phyloP scores from a whole-genome alignment of 495 filamentous ascomycete genomes.

The Penicillium fimorum region DNA sequence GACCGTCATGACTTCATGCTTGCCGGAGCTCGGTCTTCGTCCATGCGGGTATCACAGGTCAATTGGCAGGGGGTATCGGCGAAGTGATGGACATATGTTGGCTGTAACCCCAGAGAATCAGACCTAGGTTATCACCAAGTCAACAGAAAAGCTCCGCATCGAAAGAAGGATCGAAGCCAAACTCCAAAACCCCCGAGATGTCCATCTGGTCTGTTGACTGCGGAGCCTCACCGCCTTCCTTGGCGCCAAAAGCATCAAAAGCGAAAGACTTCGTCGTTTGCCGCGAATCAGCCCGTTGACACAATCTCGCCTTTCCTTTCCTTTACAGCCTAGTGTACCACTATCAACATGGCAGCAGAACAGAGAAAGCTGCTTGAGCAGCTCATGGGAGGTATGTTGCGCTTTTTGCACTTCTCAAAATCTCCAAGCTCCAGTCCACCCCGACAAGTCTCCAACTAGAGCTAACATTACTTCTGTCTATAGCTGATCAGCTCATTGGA shows the following conservation, averaged over 20 bases:
- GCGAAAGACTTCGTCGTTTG: slow-evolving; percentile 18
- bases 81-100: slow-evolving; percentile 1
- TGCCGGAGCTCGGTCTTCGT: slow-evolving; percentile 32
- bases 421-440: slow-evolving; percentile 6
- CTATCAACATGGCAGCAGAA: slow-evolving; percentile 78
- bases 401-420: slow-evolving; percentile 2
- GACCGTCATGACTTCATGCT: slow-evolving; percentile 58
- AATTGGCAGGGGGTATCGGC: slow-evolving; percentile 1
- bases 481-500: slow-evolving; percentile 79
- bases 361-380: slow-evolving; percentile 91
- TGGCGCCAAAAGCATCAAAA: slow-evolving; percentile 27
- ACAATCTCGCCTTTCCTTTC: slow-evolving; percentile 11
- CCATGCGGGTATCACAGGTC: slow-evolving; percentile 19
- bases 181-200: neutral
- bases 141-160: slow-evolving; percentile 2
- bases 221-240: slow-evolving; percentile 30
- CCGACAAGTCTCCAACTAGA: slow-evolving; percentile 12
- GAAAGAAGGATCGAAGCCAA: neutral
- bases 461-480: slow-evolving; percentile 34
- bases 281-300: slow-evolving; percentile 11
- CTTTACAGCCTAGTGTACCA: slow-evolving; percentile 6
- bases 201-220: slow-evolving; percentile 26
- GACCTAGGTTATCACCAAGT: neutral
- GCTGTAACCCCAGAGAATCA: slow-evolving; percentile 4
- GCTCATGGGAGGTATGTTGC: slow-evolving; percentile 59